Base-by-base conservation (phyloP, 2,329 filamentous ascomycete genomes). In the Sporothrix pseudoabietina region DNA sequence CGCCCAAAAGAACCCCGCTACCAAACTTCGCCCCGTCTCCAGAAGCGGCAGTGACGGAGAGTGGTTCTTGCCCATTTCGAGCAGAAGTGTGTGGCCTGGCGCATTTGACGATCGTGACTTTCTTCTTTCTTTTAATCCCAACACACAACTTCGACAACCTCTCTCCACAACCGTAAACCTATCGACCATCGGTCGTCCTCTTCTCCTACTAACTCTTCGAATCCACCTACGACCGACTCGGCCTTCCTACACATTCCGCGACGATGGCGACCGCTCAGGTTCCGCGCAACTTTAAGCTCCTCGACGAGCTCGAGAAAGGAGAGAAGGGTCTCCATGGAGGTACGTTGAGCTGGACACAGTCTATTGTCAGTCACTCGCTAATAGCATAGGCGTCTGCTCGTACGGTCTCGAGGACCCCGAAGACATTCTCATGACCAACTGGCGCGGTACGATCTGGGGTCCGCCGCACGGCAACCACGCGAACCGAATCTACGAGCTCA, bases 231-330 rank as follows among this genome's bases (percentile, higher is more conserved):
- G 44, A 19, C 44, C 44, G 44, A 49, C 4, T 49, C 14, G 44
- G 19, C 14, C 22, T 26, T 55, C 52, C 52, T 55, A 30, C 22
- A 26, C 63, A 47, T 69, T 35, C 30, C 26, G 22, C 54, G 69
- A 78, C n/a, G 47, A 82, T 82, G 80, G 79, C 79, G 72, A 79
- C 78, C 69, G 80, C 80, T 63, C 78, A 97, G 83, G 89, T 99
- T 73, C 96, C 96, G 75, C 90, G 96, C 82, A 98, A 98, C 85
- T 99, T 99, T 82, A 91, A 95, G 80, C 89, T 99, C 77, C 87
- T 99, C 73, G 96, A 98, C 83, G 96, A 99, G 89, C 88, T 99
- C 26, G 96, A 99, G 86, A 98, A 98, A 86, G 96, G 96, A 80
- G 96, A 99, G 86, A 99, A 99, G 84, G 96, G 96, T 75, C 88